Conservation (phyloP, 306 rosid species). For the Vicia villosa region DNA sequence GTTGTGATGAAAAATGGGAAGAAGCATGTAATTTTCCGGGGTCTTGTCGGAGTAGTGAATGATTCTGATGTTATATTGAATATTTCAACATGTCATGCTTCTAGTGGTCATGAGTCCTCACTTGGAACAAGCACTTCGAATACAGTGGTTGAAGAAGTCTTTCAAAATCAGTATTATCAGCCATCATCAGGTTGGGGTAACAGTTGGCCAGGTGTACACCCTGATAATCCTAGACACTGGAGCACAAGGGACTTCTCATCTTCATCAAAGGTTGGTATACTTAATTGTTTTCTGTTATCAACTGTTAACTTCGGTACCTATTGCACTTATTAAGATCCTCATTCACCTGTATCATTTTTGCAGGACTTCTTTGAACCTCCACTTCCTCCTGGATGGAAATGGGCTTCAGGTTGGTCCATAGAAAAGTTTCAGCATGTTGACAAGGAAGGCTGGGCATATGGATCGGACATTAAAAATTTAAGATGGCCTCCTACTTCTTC, state of each 20-base stretch:
- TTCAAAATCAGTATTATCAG: constrained; percentile 72
- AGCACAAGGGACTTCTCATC: constrained; percentile 62
- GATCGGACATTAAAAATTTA: constrained; percentile 53
- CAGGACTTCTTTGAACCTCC: constrained; percentile 92
- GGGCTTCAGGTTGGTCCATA: constrained; percentile 72
- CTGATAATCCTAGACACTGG: constrained; percentile 67
- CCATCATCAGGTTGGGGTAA: constrained; percentile 72
- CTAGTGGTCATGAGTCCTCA: constrained; percentile 48
- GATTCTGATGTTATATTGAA: constrained; percentile 74
- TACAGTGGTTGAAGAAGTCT: constrained; percentile 58
- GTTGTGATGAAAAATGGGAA: constrained; percentile 89
- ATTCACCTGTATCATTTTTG: constrained; percentile 40
- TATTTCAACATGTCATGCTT: constrained; percentile 55
- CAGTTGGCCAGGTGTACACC: constrained; percentile 47
- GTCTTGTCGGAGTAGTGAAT: constrained; percentile 83
- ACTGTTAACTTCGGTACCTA: constrained; percentile 21
- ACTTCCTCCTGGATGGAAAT: constrained; percentile 76
- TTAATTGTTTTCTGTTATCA: not conserved
- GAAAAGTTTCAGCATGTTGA: constrained; percentile 73
- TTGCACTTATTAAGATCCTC: constrained; percentile 26
- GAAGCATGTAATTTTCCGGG: constrained; percentile 86
- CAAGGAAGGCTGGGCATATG: constrained; percentile 88
- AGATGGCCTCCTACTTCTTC: constrained; percentile 74
- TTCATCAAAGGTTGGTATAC: constrained; percentile 63
- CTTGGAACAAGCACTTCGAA: constrained; percentile 40